These are phyloP conservation scores for Cylindrotheca closterium DNA, from an alignment of 108 stramenopile genomes.

Conservation along the genomic window DNA sequence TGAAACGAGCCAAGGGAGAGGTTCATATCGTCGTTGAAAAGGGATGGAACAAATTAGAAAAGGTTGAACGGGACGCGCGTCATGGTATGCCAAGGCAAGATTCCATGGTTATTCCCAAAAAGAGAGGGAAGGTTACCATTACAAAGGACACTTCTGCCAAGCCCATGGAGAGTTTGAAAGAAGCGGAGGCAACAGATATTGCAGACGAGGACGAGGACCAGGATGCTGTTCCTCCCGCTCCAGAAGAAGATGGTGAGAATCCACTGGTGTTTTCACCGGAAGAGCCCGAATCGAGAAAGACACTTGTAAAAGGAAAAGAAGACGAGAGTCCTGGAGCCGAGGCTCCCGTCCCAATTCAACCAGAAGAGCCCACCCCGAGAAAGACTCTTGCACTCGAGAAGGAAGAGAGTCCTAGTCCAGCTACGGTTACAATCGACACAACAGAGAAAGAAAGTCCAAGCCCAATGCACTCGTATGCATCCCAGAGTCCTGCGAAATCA, in stretches of 20 bases:
- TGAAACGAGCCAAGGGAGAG: slow-evolving; percentile 3
- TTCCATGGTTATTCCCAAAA: background rate
- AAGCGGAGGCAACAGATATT: too few species aligned
- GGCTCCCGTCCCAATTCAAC: background rate
- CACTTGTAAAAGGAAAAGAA: background rate
- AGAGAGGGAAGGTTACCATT: too few species aligned
- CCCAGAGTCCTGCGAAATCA: too few species aligned
- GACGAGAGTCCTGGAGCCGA: background rate
- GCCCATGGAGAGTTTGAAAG: too few species aligned
- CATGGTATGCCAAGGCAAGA: slow-evolving; percentile 1
- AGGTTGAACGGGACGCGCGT: slow-evolving; percentile 2
- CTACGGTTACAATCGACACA: background rate
- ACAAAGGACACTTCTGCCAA: too few species aligned
- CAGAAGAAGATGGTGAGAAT: background rate
- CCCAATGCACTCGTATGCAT: background rate
- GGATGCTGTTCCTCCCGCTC: background rate
- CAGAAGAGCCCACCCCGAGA: background rate
- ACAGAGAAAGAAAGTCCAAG: background rate
- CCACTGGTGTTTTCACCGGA: background rate
- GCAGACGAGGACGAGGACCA: background rate
- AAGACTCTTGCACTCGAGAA: background rate
- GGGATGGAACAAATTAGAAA: background rate
- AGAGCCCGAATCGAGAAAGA: background rate
- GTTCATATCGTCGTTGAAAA: slow-evolving; percentile 21
- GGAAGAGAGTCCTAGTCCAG: background rate